Evolutionary conservation across 805 yeast species (phyloP), one percentile per base, ranked within the genome.

Genomic region (Nakazawaea wickerhamii): DNA sequence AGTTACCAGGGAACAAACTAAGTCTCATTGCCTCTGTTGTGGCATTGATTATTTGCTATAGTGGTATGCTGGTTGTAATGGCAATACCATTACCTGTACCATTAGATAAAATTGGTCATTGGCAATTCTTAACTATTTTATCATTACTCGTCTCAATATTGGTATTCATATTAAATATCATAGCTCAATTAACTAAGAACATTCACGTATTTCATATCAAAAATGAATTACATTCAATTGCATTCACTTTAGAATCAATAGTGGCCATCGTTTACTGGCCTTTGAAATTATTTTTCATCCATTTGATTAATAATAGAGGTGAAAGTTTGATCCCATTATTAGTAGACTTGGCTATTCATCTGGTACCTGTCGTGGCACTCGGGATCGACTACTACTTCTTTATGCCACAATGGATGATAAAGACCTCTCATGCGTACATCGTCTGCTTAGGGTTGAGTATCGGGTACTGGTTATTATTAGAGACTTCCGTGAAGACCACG

Each of bases 261-360:
- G 88, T 84, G 14, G 68, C 85, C 0, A 26, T 63, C 1, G 75
- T 84, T 13, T 84, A 84, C 57, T 84, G 93, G 91, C 77, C 81
- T 0, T 66, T 84, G 49, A 64, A 79, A 48, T 44, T 82, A 14
- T 74, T 78, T 52, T 70, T 71, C 39, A 54, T 71, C 27, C 62
- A 65, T 17, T 54, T 79, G 41, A 79, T 84, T 30, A 60, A 73
- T 39, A 62, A 64, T 21, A 50, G 57, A 13, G 48, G 44, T 4
- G 61, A 49, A 5, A 49, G 57, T 32, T 52, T 59, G 5, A 64
- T 81, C 21, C 79, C 84, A 1, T 17, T 79, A 13, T 25, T 48
- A 2, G 63, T 77, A 5, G 91, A 83, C 54, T 48, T 81, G 30
- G 57, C 75, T 6, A 68, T 83, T 47, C 90, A 83, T 58, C 58